Conservation (phyloP, 2,329 filamentous ascomycete genomes). For the Phyllosticta citrichinensis region DNA sequence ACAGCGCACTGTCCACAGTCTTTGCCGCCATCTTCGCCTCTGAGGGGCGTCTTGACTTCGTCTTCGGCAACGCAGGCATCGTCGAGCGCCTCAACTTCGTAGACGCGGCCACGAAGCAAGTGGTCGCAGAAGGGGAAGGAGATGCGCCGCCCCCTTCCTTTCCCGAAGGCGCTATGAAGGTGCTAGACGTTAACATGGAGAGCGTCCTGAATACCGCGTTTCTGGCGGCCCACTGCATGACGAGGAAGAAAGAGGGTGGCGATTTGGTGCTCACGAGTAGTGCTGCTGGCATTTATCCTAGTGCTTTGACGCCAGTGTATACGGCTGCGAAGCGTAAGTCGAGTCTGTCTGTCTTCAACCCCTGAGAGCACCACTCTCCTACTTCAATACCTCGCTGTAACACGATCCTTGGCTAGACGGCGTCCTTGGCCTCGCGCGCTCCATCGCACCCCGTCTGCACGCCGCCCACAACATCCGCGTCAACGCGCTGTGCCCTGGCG, state of each 20-base stretch:
- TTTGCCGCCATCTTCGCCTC: slow-evolving; percentile 31
- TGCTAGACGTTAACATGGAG: slow-evolving; percentile 25
- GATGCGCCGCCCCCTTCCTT: slow-evolving; percentile 12
- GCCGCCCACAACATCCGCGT: slow-evolving; percentile 27
- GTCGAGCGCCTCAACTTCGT: slow-evolving; percentile 32
- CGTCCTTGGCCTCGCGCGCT: slow-evolving; percentile 31
- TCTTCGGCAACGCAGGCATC: slow-evolving; percentile 41
- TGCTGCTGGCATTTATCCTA: slow-evolving; percentile 30
- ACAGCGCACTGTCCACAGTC: slow-evolving; percentile 21
- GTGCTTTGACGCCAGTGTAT: slow-evolving; percentile 27
- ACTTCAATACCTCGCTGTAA: neutral
- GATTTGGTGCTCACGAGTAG: slow-evolving; percentile 29
- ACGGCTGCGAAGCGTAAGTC: slow-evolving; percentile 24
- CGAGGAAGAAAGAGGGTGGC: slow-evolving; percentile 18
- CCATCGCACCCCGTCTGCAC: slow-evolving; percentile 26
- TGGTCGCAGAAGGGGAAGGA: slow-evolving; percentile 22
- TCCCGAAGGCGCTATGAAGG: slow-evolving; percentile 25
- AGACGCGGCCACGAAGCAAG: slow-evolving; percentile 12
- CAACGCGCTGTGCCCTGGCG: slow-evolving; percentile 30
- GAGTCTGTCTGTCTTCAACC: neutral
- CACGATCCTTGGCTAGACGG: slow-evolving; percentile 15
- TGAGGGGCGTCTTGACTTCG: slow-evolving; percentile 34
- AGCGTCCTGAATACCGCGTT: slow-evolving; percentile 23
- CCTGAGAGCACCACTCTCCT: neutral
- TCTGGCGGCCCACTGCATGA: slow-evolving; percentile 21